Percentiles rank a stretch among this genome's conserved stretches.
These are phyloP conservation scores for Fusarium siculi DNA, from an alignment of 2,329 filamentous ascomycete genomes.

Conservation along the genomic window DNA sequence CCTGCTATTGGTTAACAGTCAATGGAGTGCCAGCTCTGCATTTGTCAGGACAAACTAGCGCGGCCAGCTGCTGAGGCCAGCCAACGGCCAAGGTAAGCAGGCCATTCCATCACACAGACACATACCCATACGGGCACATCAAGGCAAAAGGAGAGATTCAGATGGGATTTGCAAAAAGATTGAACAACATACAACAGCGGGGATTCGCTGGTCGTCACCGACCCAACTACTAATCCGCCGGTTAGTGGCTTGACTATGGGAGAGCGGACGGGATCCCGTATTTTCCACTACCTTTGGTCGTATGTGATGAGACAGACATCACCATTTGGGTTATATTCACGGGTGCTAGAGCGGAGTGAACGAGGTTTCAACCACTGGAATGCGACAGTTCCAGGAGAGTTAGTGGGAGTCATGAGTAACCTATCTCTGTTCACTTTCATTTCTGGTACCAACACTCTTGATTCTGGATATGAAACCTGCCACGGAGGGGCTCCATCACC, in stretches of 20 bases:
- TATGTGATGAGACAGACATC: neutral
- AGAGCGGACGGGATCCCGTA: conserved; percentile 23
- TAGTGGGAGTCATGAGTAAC: neutral
- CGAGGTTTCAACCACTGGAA: neutral
- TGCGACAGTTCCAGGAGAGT: neutral
- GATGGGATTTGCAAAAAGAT: neutral
- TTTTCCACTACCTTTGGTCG: conserved; percentile 25
- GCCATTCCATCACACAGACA: neutral
- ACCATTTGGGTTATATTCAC: rapidly evolving
- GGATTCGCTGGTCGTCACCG: conserved; percentile 20
- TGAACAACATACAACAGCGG: neutral
- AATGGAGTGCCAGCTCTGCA: neutral
- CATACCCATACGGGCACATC: neutral
- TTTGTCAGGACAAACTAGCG: neutral
- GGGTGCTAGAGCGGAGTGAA: neutral
- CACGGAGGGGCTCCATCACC: neutral
- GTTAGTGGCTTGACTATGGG: conserved; percentile 19
- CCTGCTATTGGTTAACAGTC: neutral
- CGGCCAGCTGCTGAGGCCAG: neutral
- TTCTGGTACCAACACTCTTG: neutral
- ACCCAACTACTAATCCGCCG: conserved; percentile 20
- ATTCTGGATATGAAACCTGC: neutral
- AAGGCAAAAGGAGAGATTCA: neutral
- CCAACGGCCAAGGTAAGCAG: neutral
- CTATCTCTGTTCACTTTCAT: neutral